Evolutionary conservation across 2,329 filamentous ascomycete species (phyloP).

Genomic region (Hypoxylon sp.): DNA sequence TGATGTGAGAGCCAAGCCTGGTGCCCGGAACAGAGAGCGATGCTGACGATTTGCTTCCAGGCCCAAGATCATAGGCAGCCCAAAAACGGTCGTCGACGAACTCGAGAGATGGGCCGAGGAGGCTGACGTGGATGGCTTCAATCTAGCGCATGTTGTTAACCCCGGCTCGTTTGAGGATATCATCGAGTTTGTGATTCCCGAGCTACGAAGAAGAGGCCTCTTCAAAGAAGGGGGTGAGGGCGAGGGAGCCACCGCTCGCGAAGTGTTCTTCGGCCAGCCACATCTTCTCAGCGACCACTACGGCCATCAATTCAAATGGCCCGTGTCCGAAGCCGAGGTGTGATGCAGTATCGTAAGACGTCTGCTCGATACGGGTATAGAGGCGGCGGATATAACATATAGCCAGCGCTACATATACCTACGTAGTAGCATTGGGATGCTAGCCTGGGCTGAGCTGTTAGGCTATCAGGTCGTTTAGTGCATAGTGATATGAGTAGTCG

Average conservation of each 20-base stretch:
- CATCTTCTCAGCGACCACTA: slow-evolving; percentile 64
- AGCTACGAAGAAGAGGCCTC: slow-evolving; percentile 50
- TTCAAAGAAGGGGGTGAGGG: slow-evolving; percentile 26
- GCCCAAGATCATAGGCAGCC: slow-evolving; percentile 37
- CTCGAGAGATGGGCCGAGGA: slow-evolving; percentile 38
- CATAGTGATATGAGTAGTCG: no score
- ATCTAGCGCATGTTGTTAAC: slow-evolving; percentile 37
- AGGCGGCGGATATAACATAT: neutral
- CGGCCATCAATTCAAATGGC: slow-evolving; percentile 48
- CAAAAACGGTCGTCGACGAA: slow-evolving; percentile 39
- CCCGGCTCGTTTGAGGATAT: slow-evolving; percentile 40
- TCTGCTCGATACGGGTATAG: neutral
- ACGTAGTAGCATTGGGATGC: neutral
- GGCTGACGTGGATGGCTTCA: slow-evolving; percentile 39
- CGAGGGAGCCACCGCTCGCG: slow-evolving; percentile 34
- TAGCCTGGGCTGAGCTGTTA: no score
- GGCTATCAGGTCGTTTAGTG: no score
- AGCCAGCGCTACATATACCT: neutral
- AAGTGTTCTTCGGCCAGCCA: slow-evolving; percentile 48
- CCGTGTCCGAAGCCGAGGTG: slow-evolving; percentile 9
- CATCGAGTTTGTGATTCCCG: slow-evolving; percentile 37
- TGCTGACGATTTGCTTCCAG: slow-evolving; percentile 6
- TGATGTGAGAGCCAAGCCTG: slow-evolving; percentile 25
- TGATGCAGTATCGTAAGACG: neutral
- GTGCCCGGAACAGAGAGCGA: neutral